Evolutionary conservation across 2,329 filamentous ascomycete genomes (phyloP), one percentile per base, ranked within the genome.

Genomic region (Fusarium caatingaense): DNA sequence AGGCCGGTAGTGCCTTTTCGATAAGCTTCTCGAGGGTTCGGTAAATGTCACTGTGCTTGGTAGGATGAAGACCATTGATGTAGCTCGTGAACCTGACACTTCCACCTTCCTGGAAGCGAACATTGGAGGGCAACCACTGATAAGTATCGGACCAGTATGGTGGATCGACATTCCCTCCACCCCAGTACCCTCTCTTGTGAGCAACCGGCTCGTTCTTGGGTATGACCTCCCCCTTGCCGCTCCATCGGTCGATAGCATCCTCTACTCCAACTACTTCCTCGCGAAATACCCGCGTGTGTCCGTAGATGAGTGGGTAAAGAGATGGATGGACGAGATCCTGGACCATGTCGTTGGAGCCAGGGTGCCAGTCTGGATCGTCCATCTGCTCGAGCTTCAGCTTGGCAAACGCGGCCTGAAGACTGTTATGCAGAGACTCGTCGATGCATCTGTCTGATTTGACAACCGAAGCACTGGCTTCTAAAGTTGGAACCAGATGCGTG

Each of bases 51-150:
- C 6, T 6, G 9, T 77, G 60, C 11, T 74, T 72, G 8, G n/a
- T 20, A 2, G 83, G 83, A 56, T 85, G 81, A 0, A 85, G 72
- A 54, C 83, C 83, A 64, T 85, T 85, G 65, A 85, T 79, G 59
- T 85, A 85, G 64, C 80, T 83, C 2, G 78, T 77, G 25, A 85
- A 80, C 7, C 74, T 74, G 15, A 80, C 76, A 2, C 66, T 74
- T 1, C 68, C 64, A 12, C 76, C 77, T 2, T 73, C 71, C 11
- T 80, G 84, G 10, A 87, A 82, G 78, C 41, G 78, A 76, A 40
- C 79, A 79, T 61, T 78, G 72, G 12, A 64, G 0, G 76, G 76
- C 0, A 77, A 48, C 76, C 76, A 77, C 42, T 73, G 76, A 18
- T 73, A 76, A 3, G 74, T 57, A 0, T 74, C 71, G 32, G 81